These are phyloP conservation scores for Puccinellia tenuiflora DNA, from an alignment of 176 grass and related monocot genomes.

Conservation along the genomic window DNA sequence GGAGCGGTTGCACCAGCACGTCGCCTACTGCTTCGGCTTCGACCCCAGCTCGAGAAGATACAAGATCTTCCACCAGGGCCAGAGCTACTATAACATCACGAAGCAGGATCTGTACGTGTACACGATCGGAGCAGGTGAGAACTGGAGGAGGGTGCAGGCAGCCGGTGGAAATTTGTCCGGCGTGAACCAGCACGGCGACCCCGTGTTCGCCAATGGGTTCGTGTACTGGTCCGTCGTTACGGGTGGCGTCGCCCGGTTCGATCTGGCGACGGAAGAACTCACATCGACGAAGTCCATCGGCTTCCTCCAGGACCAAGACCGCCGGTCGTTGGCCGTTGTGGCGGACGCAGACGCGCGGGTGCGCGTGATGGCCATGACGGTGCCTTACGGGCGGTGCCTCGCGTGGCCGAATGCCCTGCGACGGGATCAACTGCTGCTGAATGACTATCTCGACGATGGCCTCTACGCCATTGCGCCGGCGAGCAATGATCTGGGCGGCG, in stretches of 20 bases:
- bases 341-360: background rate
- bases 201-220: background rate
- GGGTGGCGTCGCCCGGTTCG: background rate
- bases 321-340: background rate
- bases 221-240: background rate
- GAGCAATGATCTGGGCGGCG: background rate
- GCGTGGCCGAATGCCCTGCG: background rate
- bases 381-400: background rate
- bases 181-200: background rate
- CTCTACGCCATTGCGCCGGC: background rate
- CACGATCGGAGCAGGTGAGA: background rate
- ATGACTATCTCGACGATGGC: background rate
- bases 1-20: background rate
- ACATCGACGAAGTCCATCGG: background rate
- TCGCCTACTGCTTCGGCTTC: background rate
- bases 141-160: background rate
- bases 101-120: background rate
- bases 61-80: background rate
- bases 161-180: background rate
- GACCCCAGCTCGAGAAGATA: background rate
- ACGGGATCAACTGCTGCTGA: background rate
- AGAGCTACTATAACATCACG: background rate
- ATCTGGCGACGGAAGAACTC: background rate
- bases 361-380: background rate
- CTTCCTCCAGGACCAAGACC: too few relatives aligned